Percentiles rank a stretch among this genome's conserved stretches.
Conservation (phyloP, 306 rosid species). For the Prinsepia uniflora region DNA sequence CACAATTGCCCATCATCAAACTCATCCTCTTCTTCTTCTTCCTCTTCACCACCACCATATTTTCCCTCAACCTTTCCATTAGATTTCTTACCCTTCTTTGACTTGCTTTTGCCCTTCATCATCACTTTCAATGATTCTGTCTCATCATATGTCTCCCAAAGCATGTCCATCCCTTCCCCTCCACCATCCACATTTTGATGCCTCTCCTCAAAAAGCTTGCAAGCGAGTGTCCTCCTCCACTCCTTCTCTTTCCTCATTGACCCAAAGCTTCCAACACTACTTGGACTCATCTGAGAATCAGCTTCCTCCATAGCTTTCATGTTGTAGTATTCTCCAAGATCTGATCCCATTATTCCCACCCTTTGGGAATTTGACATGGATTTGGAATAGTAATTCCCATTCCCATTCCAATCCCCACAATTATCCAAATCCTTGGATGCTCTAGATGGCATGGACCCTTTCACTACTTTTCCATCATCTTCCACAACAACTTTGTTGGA, state of each 20-base stretch:
- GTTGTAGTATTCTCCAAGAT: constrained; percentile 25
- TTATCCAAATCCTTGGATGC: constrained; percentile 43
- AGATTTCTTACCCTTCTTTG: constrained; percentile 47
- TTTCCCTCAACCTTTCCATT: constrained; percentile 21
- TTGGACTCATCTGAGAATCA: constrained; percentile 23
- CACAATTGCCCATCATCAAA: constrained; percentile 45
- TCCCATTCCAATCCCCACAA: no score
- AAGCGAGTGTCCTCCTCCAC: constrained; percentile 92
- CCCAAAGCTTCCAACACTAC: constrained; percentile 55
- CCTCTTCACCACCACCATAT: constrained; percentile 43
- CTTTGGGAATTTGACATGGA: constrained; percentile 33
- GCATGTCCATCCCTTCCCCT: constrained; percentile 86
- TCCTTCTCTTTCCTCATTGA: constrained; percentile 89
- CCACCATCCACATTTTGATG: constrained; percentile 49
- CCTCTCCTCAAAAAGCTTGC: constrained; percentile 86
- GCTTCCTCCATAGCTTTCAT: constrained; percentile 23
- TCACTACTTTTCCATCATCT: constrained; percentile 23
- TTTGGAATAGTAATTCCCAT: neutral
- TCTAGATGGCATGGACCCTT: constrained; percentile 24
- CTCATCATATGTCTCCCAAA: constrained; percentile 83
- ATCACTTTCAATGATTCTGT: constrained; percentile 33
- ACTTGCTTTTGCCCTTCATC: constrained; percentile 27
- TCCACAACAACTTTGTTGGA: constrained; percentile 53
- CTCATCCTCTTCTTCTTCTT: constrained; percentile 43
- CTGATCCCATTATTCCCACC: constrained; percentile 28